A percentile compares a stretch with the other conserved stretches of the same genome.
phyloP scores from a whole-genome alignment of 1,284 basidiomycete genomes.

The Fomes fomentarius region DNA sequence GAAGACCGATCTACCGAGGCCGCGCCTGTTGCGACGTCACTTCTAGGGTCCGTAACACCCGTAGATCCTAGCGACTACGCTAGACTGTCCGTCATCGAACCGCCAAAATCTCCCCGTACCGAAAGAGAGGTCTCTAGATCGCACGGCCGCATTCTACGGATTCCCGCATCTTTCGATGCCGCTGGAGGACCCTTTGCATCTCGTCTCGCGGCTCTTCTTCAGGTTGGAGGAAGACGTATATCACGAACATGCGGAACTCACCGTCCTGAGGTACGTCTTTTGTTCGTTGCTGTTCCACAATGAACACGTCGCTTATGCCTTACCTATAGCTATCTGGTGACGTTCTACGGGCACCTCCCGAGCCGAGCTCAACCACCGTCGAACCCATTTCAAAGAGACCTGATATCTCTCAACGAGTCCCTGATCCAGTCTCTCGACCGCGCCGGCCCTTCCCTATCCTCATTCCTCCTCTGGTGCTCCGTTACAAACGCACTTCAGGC shows the following conservation, averaged over 20 bases:
- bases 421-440: no score
- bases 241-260: not conserved
- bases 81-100: not conserved
- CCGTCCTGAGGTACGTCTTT: not conserved
- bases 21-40: not conserved
- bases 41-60: not conserved
- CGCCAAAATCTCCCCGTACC: not conserved
- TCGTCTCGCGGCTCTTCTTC: not conserved
- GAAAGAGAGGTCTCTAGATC: not conserved
- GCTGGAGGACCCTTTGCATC: not conserved
- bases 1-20: not conserved
- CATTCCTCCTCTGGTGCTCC: no score
- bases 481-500: no score
- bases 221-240: not conserved
- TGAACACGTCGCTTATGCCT: no score
- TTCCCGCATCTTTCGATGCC: not conserved
- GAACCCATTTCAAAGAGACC: not conserved
- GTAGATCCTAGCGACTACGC: not conserved
- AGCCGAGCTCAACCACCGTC: not conserved
- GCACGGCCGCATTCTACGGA: not conserved
- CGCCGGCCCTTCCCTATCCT: no score
- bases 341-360: not conserved
- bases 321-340: not conserved
- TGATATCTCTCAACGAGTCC: no score
- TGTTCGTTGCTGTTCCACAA: not conserved